Percentiles rank a stretch among this genome's conserved stretches.
Evolutionary conservation across 2,329 filamentous ascomycete species (phyloP).

Genomic region (Ophiostoma tasmaniense): DNA sequence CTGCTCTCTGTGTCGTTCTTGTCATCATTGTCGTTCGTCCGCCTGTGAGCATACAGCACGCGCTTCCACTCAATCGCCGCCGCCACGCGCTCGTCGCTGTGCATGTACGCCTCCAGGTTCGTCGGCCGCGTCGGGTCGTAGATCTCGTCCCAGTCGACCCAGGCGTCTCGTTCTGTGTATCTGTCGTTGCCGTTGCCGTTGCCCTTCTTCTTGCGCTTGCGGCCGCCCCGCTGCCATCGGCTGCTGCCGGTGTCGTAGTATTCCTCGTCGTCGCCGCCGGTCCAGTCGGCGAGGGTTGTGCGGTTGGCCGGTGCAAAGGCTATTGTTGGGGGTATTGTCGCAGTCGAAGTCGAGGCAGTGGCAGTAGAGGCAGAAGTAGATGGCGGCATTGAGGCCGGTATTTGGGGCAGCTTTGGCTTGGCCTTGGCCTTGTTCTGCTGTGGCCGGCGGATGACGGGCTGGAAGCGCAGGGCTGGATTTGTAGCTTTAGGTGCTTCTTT

Average conservation of each 20-base stretch:
- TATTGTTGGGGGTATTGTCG: conserved; percentile 3
- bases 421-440: conserved; percentile 50
- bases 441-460: conserved; percentile 74
- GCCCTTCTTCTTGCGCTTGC: conserved; percentile 49
- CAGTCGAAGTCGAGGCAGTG: conserved; percentile 19
- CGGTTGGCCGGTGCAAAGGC: conserved; percentile 20
- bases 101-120: conserved; percentile 73
- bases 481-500: conserved; percentile 43
- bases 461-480: conserved; percentile 67
- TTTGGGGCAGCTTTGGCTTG: conserved; percentile 35
- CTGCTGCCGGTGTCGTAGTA: conserved; percentile 30
- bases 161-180: conserved; percentile 49
- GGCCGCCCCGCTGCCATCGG: conserved; percentile 61
- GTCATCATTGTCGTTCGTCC: conserved; percentile 24
- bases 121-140: conserved; percentile 80
- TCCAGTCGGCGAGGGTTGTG: conserved; percentile 71
- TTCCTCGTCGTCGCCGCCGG: conserved; percentile 24
- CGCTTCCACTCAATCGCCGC: conserved; percentile 83
- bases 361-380: background rate
- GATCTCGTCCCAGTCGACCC: conserved; percentile 72
- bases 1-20: background rate
- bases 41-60: conserved; percentile 64
- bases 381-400: background rate
- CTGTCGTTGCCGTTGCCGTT: conserved; percentile 49
- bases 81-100: conserved; percentile 72